These are phyloP conservation scores for Suillus alpinus DNA, from an alignment of 768 basidiomycete genomes.

Conservation along the genomic window DNA sequence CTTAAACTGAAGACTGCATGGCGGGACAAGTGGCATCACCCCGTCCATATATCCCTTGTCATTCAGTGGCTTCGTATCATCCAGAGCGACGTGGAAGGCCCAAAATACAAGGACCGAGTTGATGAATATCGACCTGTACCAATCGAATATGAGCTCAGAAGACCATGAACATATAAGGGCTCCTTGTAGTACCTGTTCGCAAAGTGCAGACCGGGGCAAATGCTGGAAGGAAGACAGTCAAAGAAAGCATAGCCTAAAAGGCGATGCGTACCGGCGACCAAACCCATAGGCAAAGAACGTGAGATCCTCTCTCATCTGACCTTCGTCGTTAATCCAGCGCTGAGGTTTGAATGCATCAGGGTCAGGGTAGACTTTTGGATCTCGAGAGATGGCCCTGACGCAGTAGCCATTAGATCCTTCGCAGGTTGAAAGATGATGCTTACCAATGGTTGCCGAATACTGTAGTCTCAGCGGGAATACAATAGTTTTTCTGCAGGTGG, in stretches of 20 bases:
- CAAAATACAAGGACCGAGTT: constrained; percentile 60
- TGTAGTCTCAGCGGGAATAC: constrained; percentile 20
- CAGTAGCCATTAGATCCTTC: not conserved
- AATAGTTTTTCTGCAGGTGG: constrained; percentile 18
- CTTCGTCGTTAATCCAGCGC: constrained; percentile 49
- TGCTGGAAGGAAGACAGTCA: constrained; percentile 34
- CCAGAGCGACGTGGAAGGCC: constrained; percentile 53
- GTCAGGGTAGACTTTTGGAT: constrained; percentile 1
- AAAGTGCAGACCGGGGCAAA: constrained; percentile 59
- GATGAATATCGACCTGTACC: constrained; percentile 49
- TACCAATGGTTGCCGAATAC: constrained; percentile 20
- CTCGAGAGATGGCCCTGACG: not conserved
- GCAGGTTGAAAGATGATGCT: not conserved
- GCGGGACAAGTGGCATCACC: constrained; percentile 29
- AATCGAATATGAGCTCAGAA: not conserved
- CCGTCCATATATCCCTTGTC: constrained; percentile 45
- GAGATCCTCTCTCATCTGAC: constrained; percentile 43
- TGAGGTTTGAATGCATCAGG: constrained; percentile 38
- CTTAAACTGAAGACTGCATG: constrained; percentile 52
- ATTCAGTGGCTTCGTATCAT: constrained; percentile 50
- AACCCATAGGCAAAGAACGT: constrained; percentile 48
- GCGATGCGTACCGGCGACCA: constrained; percentile 31
- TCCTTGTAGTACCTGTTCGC: constrained; percentile 30
- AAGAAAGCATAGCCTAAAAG: not conserved
- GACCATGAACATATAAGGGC: not conserved